Evolutionary conservation across 2,329 filamentous ascomycete genomes (phyloP).

Genomic region (Penicillium rolfsii): DNA sequence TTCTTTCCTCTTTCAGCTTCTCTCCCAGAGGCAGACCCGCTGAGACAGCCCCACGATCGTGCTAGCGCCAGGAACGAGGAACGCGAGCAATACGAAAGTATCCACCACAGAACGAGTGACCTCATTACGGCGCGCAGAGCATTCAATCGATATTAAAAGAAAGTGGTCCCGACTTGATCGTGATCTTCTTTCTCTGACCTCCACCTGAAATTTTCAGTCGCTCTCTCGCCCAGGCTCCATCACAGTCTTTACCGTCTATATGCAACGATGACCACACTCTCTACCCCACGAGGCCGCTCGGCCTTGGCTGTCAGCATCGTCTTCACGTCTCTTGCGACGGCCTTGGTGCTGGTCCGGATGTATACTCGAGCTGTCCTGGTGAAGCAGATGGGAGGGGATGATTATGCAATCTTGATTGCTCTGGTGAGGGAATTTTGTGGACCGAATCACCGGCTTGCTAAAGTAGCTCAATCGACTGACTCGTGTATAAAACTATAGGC

Average conservation of each 20-base stretch:
- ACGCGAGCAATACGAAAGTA: no score
- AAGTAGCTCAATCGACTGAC: background rate
- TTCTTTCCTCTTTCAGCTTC: conserved; percentile 3
- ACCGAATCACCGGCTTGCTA: background rate
- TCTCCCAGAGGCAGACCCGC: background rate
- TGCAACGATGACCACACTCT: conserved; percentile 32
- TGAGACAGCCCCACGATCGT: conserved; percentile 9
- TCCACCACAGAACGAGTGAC: background rate
- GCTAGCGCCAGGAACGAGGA: conserved; percentile 3
- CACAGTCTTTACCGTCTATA: conserved; percentile 8
- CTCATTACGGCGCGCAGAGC: background rate
- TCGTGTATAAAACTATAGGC: conserved; percentile 11
- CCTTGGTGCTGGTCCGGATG: conserved; percentile 44
- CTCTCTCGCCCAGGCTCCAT: background rate
- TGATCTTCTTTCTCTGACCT: background rate
- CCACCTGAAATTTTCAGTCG: background rate
- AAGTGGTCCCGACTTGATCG: conserved; percentile 16
- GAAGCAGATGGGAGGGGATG: conserved; percentile 41
- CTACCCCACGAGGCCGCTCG: conserved; percentile 31
- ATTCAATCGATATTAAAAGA: conserved; percentile 14
- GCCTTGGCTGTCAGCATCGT: conserved; percentile 36
- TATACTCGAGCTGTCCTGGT: conserved; percentile 43
- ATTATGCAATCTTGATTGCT: conserved; percentile 44
- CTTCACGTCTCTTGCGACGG: conserved; percentile 37
- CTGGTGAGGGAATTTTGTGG: conserved; percentile 28